Conservation (phyloP, 1,284 basidiomycete genomes). For the Fomitopsis pinicola region DNA sequence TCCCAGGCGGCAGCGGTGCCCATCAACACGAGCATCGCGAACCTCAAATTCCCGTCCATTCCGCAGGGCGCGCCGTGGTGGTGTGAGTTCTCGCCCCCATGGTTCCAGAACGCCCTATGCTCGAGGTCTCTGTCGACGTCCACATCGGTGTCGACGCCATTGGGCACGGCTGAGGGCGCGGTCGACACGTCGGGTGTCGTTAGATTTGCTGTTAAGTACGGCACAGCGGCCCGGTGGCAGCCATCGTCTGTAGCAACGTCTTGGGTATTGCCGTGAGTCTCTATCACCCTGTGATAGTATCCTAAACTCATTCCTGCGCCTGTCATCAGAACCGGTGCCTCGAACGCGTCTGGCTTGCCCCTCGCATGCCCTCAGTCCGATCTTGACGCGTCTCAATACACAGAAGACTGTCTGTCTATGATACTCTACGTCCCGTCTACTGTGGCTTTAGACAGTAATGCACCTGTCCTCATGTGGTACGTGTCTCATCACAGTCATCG, state of each 20-base stretch:
- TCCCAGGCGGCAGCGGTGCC: slow-evolving; percentile 27
- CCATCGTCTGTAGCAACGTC: slow-evolving; percentile 45
- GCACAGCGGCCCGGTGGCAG: slow-evolving; percentile 55
- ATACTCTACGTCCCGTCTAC: slow-evolving; percentile 63
- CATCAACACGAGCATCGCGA: slow-evolving; percentile 1
- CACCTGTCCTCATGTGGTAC: slow-evolving; percentile 65
- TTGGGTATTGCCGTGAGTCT: slow-evolving; percentile 63
- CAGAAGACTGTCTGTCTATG: slow-evolving; percentile 79
- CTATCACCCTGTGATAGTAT: background rate
- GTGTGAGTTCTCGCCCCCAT: slow-evolving; percentile 41
- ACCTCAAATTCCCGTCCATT: slow-evolving; percentile 19
- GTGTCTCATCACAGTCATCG: slow-evolving; percentile 7
- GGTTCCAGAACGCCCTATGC: slow-evolving; percentile 37
- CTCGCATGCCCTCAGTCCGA: slow-evolving; percentile 66
- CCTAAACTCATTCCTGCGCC: slow-evolving; percentile 1
- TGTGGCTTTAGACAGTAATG: slow-evolving; percentile 29
- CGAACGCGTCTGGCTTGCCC: slow-evolving; percentile 53
- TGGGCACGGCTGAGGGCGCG: slow-evolving; percentile 55
- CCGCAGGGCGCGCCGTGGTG: slow-evolving; percentile 30
- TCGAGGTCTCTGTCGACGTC: slow-evolving; percentile 13
- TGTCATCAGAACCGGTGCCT: slow-evolving; percentile 42
- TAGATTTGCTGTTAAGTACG: slow-evolving; percentile 65
- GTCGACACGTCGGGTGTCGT: slow-evolving; percentile 41
- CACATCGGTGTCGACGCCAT: slow-evolving; percentile 36
- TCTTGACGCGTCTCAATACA: slow-evolving; percentile 42